phyloP scores from a whole-genome alignment of 2,329 filamentous ascomycete genomes.

The Cladosporium sp. region DNA sequence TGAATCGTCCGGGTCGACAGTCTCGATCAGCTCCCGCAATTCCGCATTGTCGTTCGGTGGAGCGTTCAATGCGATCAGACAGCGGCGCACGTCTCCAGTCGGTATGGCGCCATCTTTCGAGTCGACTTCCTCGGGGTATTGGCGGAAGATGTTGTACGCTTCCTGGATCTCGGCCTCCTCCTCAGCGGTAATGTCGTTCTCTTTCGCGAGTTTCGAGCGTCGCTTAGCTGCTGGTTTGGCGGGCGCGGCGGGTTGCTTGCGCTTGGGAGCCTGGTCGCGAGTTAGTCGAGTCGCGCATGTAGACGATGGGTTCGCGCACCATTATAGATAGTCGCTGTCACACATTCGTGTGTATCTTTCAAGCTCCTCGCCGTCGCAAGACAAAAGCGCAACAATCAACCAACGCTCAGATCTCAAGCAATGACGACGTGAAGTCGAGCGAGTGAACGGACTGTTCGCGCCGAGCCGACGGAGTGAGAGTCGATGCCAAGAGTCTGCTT shows the following conservation, averaged over 20 bases:
- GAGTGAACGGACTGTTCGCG: neutral
- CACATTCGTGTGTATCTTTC: neutral
- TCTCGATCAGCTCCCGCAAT: slow-evolving; percentile 72
- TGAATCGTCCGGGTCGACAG: slow-evolving; percentile 79
- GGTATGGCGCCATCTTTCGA: slow-evolving; percentile 60
- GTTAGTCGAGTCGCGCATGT: neutral
- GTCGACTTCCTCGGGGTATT: slow-evolving; percentile 52
- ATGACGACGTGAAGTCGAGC: slow-evolving; percentile 19
- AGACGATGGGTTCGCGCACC: neutral
- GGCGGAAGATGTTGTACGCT: slow-evolving; percentile 77
- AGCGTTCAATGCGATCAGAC: slow-evolving; percentile 72
- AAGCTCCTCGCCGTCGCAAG: neutral
- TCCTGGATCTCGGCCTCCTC: slow-evolving; percentile 91
- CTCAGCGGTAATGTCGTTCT: slow-evolving; percentile 79
- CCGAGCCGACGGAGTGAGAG: slow-evolving; percentile 1
- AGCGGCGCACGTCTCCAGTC: slow-evolving; percentile 49
- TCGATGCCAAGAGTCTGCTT: neutral
- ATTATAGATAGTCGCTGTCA: neutral
- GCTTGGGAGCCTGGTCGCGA: slow-evolving; percentile 34
- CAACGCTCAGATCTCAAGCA: slow-evolving; percentile 4
- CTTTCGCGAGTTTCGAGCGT: slow-evolving; percentile 86
- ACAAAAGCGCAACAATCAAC: neutral
- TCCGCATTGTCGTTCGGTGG: slow-evolving; percentile 65
- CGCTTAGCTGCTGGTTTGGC: slow-evolving; percentile 52
- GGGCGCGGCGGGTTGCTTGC: slow-evolving; percentile 33